Conservation (phyloP, 169 alveolate genomes). For the Plasmodium malariae region DNA sequence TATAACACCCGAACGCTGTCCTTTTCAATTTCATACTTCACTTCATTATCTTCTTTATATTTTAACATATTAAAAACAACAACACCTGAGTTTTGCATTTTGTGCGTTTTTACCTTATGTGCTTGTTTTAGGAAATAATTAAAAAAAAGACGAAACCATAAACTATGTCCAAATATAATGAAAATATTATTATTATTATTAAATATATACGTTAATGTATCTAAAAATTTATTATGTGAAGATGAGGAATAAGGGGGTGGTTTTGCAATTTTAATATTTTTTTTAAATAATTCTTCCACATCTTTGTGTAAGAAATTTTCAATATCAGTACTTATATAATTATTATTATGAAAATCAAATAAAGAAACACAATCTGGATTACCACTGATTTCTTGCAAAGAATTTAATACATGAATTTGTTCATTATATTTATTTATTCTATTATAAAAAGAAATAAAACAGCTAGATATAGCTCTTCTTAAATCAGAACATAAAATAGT, state of each 20-base stretch:
- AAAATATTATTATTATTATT: conserved; percentile 23
- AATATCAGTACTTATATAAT: conserved; percentile 30
- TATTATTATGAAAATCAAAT: conserved; percentile 12
- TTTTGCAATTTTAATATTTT: conserved; percentile 8
- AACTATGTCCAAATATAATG: conserved; percentile 69
- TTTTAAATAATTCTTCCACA: conserved; percentile 28
- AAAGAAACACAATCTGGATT: conserved; percentile 55
- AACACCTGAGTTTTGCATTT: conserved; percentile 41
- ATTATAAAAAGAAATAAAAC: conserved; percentile 56
- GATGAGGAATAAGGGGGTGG: background rate
- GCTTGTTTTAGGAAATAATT: conserved; percentile 10
- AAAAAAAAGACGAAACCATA: conserved; percentile 45
- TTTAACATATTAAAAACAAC: conserved; percentile 44
- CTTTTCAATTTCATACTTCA: conserved; percentile 22
- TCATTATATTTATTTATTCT: conserved; percentile 28
- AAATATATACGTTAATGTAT: conserved; percentile 48
- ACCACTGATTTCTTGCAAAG: conserved; percentile 73
- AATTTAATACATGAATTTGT: conserved; percentile 21
- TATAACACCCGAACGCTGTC: conserved; percentile 25
- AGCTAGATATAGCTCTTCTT: conserved; percentile 70
- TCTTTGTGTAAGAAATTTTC: conserved; percentile 31
- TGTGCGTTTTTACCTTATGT: conserved; percentile 55
- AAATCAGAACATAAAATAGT: conserved; percentile 54
- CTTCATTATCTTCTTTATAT: background rate
- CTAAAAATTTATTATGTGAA: conserved; percentile 12